These are phyloP conservation scores for Leccinum ponderosum DNA, from an alignment of 1,284 basidiomycete genomes.

Conservation along the genomic window DNA sequence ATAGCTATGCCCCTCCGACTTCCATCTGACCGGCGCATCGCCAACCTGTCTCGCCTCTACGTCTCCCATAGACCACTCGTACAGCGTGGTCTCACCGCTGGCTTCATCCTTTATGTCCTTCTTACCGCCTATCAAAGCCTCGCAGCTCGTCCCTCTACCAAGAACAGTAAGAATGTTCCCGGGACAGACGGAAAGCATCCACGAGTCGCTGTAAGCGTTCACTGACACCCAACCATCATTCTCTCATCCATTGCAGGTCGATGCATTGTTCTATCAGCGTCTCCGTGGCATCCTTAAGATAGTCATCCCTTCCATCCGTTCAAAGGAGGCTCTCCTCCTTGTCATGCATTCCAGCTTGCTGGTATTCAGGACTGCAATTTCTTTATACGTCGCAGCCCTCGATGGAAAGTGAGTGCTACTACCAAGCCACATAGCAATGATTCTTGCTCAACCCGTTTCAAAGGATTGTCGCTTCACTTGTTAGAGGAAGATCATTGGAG, in stretches of 20 bases:
- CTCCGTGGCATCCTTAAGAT: conserved; percentile 81
- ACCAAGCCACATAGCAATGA: not conserved
- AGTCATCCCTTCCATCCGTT: conserved; percentile 84
- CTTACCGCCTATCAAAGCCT: conserved; percentile 57
- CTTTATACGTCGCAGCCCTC: conserved; percentile 92
- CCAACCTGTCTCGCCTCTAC: conserved; percentile 54
- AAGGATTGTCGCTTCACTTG: conserved; percentile 93
- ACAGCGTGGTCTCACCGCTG: conserved; percentile 65
- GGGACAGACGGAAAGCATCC: conserved; percentile 43
- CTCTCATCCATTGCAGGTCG: conserved; percentile 55
- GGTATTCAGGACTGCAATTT: conserved; percentile 87
- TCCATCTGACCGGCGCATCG: conserved; percentile 28
- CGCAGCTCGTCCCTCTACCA: conserved; percentile 40
- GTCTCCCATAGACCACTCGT: conserved; percentile 62
- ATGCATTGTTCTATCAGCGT: conserved; percentile 87
- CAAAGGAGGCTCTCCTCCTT: conserved; percentile 86
- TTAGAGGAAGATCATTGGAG: conserved; percentile 79
- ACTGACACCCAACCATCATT: not conserved
- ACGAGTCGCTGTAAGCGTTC: conserved; percentile 62
- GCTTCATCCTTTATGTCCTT: conserved; percentile 66
- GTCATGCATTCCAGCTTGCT: conserved; percentile 88
- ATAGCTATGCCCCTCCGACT: conserved; percentile 15
- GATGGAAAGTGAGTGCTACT: conserved; percentile 77
- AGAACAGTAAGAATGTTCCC: conserved; percentile 10
- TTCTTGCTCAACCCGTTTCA: not conserved